phyloP scores from a whole-genome alignment of 805 yeast species.

The Ogataea paraovalis region DNA sequence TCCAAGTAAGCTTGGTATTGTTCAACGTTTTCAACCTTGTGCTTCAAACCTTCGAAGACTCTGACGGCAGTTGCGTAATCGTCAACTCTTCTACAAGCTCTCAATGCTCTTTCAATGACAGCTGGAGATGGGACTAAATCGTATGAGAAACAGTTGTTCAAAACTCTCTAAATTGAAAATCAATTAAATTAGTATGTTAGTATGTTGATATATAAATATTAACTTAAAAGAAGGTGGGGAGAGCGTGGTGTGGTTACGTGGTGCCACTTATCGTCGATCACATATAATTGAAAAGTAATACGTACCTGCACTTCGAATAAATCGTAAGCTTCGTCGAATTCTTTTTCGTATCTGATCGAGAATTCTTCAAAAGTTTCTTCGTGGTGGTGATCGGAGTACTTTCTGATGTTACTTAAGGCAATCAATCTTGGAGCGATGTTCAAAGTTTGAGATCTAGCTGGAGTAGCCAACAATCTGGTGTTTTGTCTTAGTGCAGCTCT shows the following conservation, averaged over 20 bases:
- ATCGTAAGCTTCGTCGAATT: constrained; percentile 91
- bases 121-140: constrained; percentile 98
- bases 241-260: background rate
- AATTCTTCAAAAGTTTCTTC: constrained; percentile 95
- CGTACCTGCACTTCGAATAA: constrained; percentile 70
- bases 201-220: constrained; percentile 6
- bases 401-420: constrained; percentile 38
- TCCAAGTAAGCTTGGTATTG: constrained; percentile 96
- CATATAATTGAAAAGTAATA: constrained; percentile 3
- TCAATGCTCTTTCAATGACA: constrained; percentile 90
- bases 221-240: background rate
- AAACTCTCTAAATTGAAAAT: constrained; percentile 55
- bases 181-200: constrained; percentile 19
- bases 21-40: constrained; percentile 90
- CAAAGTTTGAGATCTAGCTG: constrained; percentile 17
- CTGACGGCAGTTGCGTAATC: constrained; percentile 98
- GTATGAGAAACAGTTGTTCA: constrained; percentile 97
- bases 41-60: constrained; percentile 94
- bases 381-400: constrained; percentile 69
- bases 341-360: constrained; percentile 86
- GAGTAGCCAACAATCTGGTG: constrained; percentile 24
- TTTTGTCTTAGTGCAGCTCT: constrained; percentile 34
- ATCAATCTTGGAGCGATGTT: constrained; percentile 17
- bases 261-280: background rate
- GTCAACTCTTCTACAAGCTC: constrained; percentile 98